Evolutionary conservation across 805 yeast genomes (phyloP), one percentile per base, ranked within the genome.

Genomic region (Candida maesae): DNA sequence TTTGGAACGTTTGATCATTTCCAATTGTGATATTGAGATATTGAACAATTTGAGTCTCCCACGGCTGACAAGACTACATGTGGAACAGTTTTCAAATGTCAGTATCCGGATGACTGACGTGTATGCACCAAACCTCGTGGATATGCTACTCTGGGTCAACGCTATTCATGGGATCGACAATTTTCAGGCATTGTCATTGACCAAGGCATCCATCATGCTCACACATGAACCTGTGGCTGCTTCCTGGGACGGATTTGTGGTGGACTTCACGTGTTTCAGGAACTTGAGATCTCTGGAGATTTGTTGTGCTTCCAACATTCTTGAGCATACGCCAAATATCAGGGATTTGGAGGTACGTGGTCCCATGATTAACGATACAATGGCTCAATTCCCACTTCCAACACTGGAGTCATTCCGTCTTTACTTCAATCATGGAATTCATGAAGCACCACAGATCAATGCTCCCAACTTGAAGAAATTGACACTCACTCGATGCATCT

Each of bases 11-110:
- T 20, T 45, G 9, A 19, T 12, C 15, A 42, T 50, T 15, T 38
- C 33, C 10, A 50, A 45, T 16, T 29, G 52, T 1, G 54, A 50
- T 31, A 39, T 50, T 8, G 26, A 17, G 6, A 20, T 14, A 5
- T 23, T 50, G 17, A 27, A 39, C 1, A 17, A 37, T 21, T 25
- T 49, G n/a, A n/a, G 26, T 18, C 36, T 44, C 6, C 52, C 52
- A n/a, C 16, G 15, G 13, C 16, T 46, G n/a, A 29, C 17, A 16
- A 20, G 23, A 1, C 26, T 50, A 2, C 50, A 45, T 23, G 33
- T 50, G 24, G 54, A 50, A 38, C 54, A 50, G 35, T 46, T 45
- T 21, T 27, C 46, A 25, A 40, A 48, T 23, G 31, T 48, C 5
- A 31, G 23, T 1, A 25, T 50, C n/a, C 18, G 38, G 3, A 40